phyloP scores from a whole-genome alignment of 2,329 filamentous ascomycete species.

The Coleophoma crateriformis region DNA sequence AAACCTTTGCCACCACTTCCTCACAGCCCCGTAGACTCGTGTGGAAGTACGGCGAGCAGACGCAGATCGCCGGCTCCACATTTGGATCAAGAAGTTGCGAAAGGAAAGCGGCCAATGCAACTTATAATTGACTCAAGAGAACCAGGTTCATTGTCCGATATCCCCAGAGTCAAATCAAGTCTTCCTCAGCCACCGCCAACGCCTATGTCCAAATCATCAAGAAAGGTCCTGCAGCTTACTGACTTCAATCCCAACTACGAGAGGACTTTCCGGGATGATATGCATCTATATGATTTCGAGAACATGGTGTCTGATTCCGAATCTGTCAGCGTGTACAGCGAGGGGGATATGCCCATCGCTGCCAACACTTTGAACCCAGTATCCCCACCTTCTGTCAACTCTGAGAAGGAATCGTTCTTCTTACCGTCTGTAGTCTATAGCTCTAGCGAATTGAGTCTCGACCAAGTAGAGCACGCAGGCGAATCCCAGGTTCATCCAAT shows the following conservation, averaged over 20 bases:
- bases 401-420: not conserved
- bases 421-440: not conserved
- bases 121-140: not conserved
- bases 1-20: not conserved
- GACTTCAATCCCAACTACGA: slow-evolving; percentile 13
- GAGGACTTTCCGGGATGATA: slow-evolving; percentile 1
- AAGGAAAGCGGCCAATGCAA: not conserved
- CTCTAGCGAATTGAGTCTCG: not conserved
- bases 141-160: not conserved
- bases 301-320: slow-evolving; percentile 3
- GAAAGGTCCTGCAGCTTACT: slow-evolving; percentile 16
- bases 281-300: slow-evolving; percentile 4
- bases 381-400: not conserved
- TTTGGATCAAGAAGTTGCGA: not conserved
- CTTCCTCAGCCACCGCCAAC: not conserved
- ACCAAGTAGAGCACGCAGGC: not conserved
- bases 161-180: not conserved
- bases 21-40: not conserved
- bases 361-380: not conserved
- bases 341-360: not conserved
- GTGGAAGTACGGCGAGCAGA: not conserved
- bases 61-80: not conserved
- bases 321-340: slow-evolving; percentile 11
- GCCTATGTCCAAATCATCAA: slow-evolving; percentile 9
- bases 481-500: not conserved